phyloP scores from a whole-genome alignment of 257 asterid species.

The Avicennia marina region DNA sequence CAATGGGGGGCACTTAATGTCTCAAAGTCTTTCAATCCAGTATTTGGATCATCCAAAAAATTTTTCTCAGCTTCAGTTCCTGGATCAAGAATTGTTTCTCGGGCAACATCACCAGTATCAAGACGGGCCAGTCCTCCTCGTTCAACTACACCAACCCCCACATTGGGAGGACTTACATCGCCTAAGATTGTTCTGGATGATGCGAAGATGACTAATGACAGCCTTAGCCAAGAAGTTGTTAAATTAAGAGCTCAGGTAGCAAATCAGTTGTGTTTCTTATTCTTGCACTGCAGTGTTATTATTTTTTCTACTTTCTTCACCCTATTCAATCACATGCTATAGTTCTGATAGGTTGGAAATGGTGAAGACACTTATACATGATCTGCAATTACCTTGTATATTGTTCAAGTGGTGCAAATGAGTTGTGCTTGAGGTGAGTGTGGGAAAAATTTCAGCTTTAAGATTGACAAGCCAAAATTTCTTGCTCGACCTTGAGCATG shows the following conservation, averaged over 20 bases:
- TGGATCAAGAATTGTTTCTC: constrained; percentile 88
- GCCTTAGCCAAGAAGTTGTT: constrained; percentile 65
- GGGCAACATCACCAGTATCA: constrained; percentile 91
- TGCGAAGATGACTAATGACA: constrained; percentile 43
- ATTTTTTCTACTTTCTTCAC: neutral
- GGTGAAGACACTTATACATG: constrained; percentile 18
- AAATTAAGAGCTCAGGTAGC: constrained; percentile 76
- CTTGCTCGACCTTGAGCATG: no score
- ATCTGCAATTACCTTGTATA: no score
- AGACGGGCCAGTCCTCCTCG: constrained; percentile 87
- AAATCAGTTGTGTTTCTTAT: constrained; percentile 2
- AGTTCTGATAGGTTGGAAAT: constrained; percentile 12
- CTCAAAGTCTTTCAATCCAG: constrained; percentile 70
- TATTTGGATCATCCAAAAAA: constrained; percentile 78
- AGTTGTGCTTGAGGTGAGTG: no score
- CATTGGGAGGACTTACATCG: constrained; percentile 75
- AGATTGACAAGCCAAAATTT: no score
- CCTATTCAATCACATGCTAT: constrained; percentile 1
- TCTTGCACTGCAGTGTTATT: constrained; percentile 13
- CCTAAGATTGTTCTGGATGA: constrained; percentile 56
- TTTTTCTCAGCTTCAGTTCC: constrained; percentile 89
- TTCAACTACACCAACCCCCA: constrained; percentile 87
- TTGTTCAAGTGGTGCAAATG: no score
- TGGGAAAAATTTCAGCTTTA: no score
- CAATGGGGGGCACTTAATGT: constrained; percentile 58